Conservation (phyloP, 2,329 filamentous ascomycete species). For the Fragosphaeria purpurea region DNA sequence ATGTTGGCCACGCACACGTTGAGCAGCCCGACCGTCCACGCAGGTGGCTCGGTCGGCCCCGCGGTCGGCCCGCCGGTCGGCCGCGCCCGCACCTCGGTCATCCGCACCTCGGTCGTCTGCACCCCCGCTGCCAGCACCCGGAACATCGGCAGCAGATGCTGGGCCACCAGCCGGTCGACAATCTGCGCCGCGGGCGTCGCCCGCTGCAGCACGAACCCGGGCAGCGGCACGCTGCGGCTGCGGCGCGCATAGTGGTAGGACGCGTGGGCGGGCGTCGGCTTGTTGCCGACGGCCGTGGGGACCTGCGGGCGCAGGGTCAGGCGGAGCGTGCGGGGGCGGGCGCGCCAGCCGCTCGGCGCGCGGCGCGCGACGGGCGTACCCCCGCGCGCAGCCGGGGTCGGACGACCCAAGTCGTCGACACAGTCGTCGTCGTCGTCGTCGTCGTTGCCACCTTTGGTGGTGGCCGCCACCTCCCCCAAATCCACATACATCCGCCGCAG, state of each 20-base stretch:
- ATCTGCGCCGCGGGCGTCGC: conserved; percentile 13
- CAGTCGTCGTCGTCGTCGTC: background rate
- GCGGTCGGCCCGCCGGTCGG: background rate
- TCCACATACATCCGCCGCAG: conserved; percentile 71
- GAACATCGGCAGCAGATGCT: conserved; percentile 14
- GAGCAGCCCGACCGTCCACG: conserved; percentile 73
- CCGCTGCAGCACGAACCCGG: conserved; percentile 58
- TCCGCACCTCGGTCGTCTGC: background rate
- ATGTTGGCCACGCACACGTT: conserved; percentile 88
- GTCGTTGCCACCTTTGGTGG: conserved; percentile 24
- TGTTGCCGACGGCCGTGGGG: conserved; percentile 1
- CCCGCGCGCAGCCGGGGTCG: too few species aligned
- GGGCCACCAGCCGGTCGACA: conserved; percentile 16
- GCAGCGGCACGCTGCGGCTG: conserved; percentile 58
- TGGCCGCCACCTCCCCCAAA: conserved; percentile 52
- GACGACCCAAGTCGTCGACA: too few species aligned
- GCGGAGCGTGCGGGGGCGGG: conserved; percentile 70
- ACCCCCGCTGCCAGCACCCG: conserved; percentile 12
- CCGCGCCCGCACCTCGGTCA: too few species aligned
- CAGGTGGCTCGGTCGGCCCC: conserved; percentile 42
- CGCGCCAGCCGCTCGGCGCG: conserved; percentile 51
- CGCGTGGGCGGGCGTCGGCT: background rate
- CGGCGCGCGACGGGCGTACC: too few species aligned
- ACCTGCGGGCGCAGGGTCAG: conserved; percentile 60
- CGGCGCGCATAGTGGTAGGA: conserved; percentile 59